Evolutionary conservation across 805 yeast species (phyloP), one percentile per base, ranked within the genome.

Genomic region (Yamadazyma sp.): DNA sequence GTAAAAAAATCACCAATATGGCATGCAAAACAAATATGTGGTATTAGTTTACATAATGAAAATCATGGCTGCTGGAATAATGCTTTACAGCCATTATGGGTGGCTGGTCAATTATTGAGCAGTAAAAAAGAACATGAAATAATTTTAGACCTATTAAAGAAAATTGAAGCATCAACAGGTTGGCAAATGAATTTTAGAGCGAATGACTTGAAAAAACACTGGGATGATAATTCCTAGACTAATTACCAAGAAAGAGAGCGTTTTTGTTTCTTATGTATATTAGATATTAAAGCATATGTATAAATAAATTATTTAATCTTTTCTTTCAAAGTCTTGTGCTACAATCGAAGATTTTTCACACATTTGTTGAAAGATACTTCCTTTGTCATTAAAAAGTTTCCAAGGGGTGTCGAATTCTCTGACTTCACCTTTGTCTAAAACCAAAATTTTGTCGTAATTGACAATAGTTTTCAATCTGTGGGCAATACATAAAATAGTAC

Each of bases 401-500:
- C 73, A 75, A 1, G 95, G 95, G 30, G 78, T 76, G 47, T 81
- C 95, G 49, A 73, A 85, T 53, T 86, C 95, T 30, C 69, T 73
- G 5, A 83, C 76, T 49, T 75, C 75, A 40, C 96, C 95, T 30
- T 82, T 79, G 51, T 86, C 95, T 69, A 86, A 69, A 3, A 86
- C 95, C 44, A 87, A 64, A 36, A 87, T 82, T 57, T 76, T 75
- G 50, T 87, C 95, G 41, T 84, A 84, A 48, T 76, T 77, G 30
- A 80, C 61, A 45, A 84, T 83, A 0, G 93, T 80, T 42, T 80
- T 75, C 62, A 88, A 67, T 43, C 96, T 69, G 58, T 87, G 96
- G 3, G 96, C 96, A 59, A 88, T 86, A 44, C 95, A 86, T 43
- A 87, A 64, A 35, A 87, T 80, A 0, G 96, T 87, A 42, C 91